Evolutionary conservation across 2,329 filamentous ascomycete genomes (phyloP).

Genomic region (Furcasterigmium sp.): DNA sequence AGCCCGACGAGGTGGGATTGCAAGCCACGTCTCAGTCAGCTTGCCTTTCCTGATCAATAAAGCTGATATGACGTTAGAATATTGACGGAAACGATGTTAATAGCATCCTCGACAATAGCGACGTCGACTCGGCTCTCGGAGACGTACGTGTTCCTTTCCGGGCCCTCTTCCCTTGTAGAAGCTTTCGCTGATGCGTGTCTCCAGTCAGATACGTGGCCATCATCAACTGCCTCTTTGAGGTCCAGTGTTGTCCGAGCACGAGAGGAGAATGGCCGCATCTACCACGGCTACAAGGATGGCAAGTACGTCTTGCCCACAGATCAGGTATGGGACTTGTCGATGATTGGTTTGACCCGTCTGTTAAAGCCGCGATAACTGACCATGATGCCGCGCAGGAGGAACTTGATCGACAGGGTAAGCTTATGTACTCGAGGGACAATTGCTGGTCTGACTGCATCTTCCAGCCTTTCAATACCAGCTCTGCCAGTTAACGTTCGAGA

Average conservation of each 20-base stretch:
- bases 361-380: slow-evolving; percentile 3
- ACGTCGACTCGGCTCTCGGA: slow-evolving; percentile 21
- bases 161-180: neutral
- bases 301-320: slow-evolving; percentile 31
- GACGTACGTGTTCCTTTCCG: slow-evolving; percentile 13
- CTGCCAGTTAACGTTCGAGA: slow-evolving; percentile 36
- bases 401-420: slow-evolving; percentile 24
- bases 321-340: slow-evolving; percentile 17
- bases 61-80: slow-evolving; percentile 3
- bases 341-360: neutral
- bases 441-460: neutral
- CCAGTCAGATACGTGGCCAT: slow-evolving; percentile 19
- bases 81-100: slow-evolving; percentile 9
- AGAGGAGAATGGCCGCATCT: slow-evolving; percentile 31
- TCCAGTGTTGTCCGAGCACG: slow-evolving; percentile 21
- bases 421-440: too few relatives aligned
- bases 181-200: neutral
- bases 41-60: neutral
- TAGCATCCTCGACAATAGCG: slow-evolving; percentile 8
- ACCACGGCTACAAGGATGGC: slow-evolving; percentile 32
- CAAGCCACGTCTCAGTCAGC: neutral
- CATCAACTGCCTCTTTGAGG: slow-evolving; percentile 24
- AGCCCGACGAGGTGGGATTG: slow-evolving; percentile 9
- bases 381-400: slow-evolving; percentile 21
- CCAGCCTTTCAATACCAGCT: slow-evolving; percentile 27